Evolutionary conservation across 495 filamentous ascomycete species (phyloP).

Genomic region (Penicillium herquei): DNA sequence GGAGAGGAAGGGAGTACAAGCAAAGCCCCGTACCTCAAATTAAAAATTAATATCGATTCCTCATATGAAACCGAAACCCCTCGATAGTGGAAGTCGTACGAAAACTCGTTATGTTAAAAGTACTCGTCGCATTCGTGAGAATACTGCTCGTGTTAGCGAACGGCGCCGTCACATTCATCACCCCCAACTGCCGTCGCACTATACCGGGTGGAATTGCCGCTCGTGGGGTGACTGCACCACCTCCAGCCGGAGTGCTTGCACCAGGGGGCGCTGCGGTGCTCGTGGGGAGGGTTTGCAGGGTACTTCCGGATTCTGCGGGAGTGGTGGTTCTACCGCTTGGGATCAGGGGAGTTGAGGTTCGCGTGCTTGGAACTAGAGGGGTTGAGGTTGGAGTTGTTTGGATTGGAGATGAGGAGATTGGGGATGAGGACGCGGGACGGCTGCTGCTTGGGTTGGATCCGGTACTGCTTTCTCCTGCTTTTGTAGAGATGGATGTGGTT

Average conservation of each 20-base stretch:
- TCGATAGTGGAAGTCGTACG: not conserved
- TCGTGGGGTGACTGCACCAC: slow-evolving; percentile 5
- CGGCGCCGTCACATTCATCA: slow-evolving; percentile 13
- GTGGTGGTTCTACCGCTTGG: slow-evolving; percentile 1
- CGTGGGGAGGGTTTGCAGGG: slow-evolving; percentile 6
- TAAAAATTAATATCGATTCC: not conserved
- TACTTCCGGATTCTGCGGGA: not conserved
- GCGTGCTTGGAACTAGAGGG: not conserved
- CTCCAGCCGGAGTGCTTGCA: not conserved
- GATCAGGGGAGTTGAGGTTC: slow-evolving; percentile 15
- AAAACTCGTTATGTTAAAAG: slow-evolving; percentile 7
- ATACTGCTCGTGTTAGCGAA: slow-evolving; percentile 20
- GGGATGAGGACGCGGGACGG: too few species aligned
- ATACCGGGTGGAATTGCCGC: slow-evolving; percentile 13
- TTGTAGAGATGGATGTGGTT: not conserved
- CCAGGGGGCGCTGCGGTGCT: not conserved
- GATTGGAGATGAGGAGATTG: too few species aligned
- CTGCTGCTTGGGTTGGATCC: too few species aligned
- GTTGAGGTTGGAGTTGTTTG: too few species aligned
- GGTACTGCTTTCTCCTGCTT: too few species aligned
- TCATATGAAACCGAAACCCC: slow-evolving; percentile 1
- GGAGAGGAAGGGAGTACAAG: not conserved
- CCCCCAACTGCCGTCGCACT: slow-evolving; percentile 7
- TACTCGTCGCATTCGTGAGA: slow-evolving; percentile 17
- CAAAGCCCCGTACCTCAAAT: not conserved